Conservation (phyloP, 2,329 filamentous ascomycete species). For the Epicoccum nigrum region DNA sequence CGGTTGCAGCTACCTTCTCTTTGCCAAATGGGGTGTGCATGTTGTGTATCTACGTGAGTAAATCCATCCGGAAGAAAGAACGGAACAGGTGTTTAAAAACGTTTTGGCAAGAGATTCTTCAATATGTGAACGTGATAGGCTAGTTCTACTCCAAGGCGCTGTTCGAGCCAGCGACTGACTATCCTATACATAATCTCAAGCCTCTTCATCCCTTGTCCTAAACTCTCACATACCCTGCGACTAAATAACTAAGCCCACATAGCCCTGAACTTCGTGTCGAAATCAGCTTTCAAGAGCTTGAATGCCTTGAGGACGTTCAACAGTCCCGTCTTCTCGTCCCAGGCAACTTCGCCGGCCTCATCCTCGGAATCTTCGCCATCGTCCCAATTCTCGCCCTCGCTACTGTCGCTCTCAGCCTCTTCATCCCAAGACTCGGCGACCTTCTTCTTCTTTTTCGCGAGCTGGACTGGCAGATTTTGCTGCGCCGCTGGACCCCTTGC, state of each 20-base stretch:
- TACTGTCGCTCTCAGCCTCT: slow-evolving; percentile 45
- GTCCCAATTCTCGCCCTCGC: slow-evolving; percentile 44
- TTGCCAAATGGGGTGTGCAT: no score
- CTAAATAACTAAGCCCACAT: slow-evolving; percentile 60
- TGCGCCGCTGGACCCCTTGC: slow-evolving; percentile 32
- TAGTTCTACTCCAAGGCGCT: no score
- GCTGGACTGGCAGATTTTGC: slow-evolving; percentile 37
- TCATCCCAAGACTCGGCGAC: slow-evolving; percentile 51
- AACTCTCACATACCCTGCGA: neutral
- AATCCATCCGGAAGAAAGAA: no score
- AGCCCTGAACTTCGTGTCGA: slow-evolving; percentile 68
- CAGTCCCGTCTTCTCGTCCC: slow-evolving; percentile 57
- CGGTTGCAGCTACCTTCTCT: no score
- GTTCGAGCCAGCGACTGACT: no score
- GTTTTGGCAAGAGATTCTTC: no score
- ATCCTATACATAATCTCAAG: neutral
- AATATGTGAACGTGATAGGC: no score
- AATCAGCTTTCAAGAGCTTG: slow-evolving; percentile 62
- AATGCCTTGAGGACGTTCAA: slow-evolving; percentile 66
- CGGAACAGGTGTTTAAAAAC: no score
- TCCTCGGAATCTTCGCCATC: slow-evolving; percentile 32
- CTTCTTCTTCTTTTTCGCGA: slow-evolving; percentile 49
- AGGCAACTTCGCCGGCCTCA: slow-evolving; percentile 42
- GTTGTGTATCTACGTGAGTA: no score
- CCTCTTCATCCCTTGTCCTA: no score